These are phyloP conservation scores for Claviceps sp. DNA, from an alignment of 2,329 filamentous ascomycete species.

Conservation along the genomic window DNA sequence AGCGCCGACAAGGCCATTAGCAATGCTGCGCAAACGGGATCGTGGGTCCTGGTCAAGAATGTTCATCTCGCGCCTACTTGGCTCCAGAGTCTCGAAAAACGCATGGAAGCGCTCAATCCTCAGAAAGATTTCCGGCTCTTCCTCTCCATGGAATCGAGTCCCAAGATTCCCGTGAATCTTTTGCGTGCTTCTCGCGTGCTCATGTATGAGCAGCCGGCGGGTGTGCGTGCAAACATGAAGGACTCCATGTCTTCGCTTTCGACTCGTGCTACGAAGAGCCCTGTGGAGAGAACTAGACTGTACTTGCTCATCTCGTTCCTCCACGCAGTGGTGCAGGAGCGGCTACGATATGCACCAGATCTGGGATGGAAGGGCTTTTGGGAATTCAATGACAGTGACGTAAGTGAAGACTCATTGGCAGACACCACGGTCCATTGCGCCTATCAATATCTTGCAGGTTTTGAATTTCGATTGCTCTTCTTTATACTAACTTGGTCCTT, in stretches of 20 bases:
- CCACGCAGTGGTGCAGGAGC: conserved; percentile 90
- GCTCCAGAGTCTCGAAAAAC: conserved; percentile 94
- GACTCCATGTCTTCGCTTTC: conserved; percentile 82
- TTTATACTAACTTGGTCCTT: neutral
- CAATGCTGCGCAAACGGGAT: conserved; percentile 80
- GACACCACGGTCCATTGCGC: conserved; percentile 3
- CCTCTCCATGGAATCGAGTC: conserved; percentile 94
- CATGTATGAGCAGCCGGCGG: conserved; percentile 96
- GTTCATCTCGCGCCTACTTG: conserved; percentile 92
- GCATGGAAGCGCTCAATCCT: conserved; percentile 87
- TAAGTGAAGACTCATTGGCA: conserved; percentile 34
- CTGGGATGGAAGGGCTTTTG: conserved; percentile 98
- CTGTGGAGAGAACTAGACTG: conserved; percentile 79
- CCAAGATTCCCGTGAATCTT: conserved; percentile 92
- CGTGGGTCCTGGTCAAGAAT: conserved; percentile 98
- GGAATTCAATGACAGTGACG: conserved; percentile 99
- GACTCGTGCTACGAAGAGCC: conserved; percentile 61
- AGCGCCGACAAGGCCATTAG: conserved; percentile 92
- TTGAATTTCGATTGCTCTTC: neutral
- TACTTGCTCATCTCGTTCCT: conserved; percentile 89
- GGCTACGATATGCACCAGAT: conserved; percentile 83
- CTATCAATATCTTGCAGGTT: too few species aligned
- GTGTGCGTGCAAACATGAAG: conserved; percentile 96
- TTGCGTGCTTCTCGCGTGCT: conserved; percentile 85
- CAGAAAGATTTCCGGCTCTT: conserved; percentile 89